These are phyloP conservation scores for Physcomitrium patens DNA, from an alignment of 225 moss, liverwort and hornwort species.

Conservation along the genomic window DNA sequence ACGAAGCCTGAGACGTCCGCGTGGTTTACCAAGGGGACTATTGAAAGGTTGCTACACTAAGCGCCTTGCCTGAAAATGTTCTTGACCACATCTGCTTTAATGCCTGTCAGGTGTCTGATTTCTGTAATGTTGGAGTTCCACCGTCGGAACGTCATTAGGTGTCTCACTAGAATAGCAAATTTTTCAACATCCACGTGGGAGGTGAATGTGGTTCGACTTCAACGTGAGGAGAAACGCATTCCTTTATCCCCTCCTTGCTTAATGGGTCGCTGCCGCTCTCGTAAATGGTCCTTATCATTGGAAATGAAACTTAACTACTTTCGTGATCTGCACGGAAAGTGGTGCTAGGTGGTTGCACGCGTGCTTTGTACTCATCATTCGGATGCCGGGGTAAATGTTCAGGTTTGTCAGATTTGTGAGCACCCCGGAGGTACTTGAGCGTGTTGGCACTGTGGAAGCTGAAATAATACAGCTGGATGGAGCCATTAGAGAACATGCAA, in stretches of 20 bases:
- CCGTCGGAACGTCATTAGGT: background rate
- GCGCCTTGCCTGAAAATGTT: constrained; percentile 21
- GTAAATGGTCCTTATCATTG: background rate
- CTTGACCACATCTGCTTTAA: background rate
- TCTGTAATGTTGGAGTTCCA: constrained; percentile 1
- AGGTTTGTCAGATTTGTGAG: constrained; percentile 98
- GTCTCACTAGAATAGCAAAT: background rate
- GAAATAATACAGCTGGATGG: constrained; percentile 96
- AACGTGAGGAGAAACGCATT: background rate
- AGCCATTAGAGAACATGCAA: constrained; percentile 89
- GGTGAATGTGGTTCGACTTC: background rate
- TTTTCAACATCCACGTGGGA: background rate
- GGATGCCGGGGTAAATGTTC: constrained; percentile 28
- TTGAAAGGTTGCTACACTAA: constrained; percentile 71
- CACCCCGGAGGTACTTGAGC: constrained; percentile 96
- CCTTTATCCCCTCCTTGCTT: background rate
- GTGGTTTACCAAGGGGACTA: constrained; percentile 97
- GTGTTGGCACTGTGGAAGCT: constrained; percentile 91
- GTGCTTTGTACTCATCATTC: constrained; percentile 27
- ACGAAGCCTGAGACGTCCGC: constrained; percentile 68
- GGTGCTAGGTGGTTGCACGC: background rate
- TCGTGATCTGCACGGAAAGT: background rate
- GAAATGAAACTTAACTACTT: background rate
- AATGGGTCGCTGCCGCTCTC: background rate
- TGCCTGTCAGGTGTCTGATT: constrained; percentile 15